These are phyloP conservation scores for Ceratobasidium sp. DNA, from an alignment of 1,284 basidiomycete genomes.

Conservation along the genomic window DNA sequence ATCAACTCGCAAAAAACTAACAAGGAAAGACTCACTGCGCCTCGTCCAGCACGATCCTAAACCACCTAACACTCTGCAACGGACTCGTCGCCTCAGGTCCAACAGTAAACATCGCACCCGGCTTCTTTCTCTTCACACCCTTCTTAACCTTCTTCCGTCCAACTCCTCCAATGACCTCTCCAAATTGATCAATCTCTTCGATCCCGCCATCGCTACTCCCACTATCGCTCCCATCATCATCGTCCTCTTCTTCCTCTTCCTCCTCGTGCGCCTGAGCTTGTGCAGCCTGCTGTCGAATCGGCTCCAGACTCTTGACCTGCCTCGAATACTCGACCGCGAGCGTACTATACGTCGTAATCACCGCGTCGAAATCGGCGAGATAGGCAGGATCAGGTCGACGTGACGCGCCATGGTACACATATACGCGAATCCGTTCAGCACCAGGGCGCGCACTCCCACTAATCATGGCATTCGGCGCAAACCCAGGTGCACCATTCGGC, in stretches of 20 bases:
- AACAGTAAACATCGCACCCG: conserved; percentile 48
- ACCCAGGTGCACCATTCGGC: conserved; percentile 44
- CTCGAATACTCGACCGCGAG: conserved; percentile 95
- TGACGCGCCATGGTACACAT: conserved; percentile 95
- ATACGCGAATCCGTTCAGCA: conserved; percentile 67
- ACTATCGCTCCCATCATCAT: conserved; percentile 77
- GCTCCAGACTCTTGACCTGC: conserved; percentile 76
- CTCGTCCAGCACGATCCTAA: conserved; percentile 96
- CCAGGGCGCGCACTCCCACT: conserved; percentile 38
- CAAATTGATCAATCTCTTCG: conserved; percentile 76
- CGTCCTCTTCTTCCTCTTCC: conserved; percentile 56
- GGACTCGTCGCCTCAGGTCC: conserved; percentile 79
- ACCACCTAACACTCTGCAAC: conserved; percentile 97
- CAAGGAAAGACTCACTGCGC: conserved; percentile 81
- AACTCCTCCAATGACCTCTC: conserved; percentile 69
- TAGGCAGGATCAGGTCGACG: conserved; percentile 87
- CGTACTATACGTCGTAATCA: conserved; percentile 97
- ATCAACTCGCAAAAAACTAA: conserved; percentile 17
- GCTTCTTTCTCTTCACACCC: conserved; percentile 60
- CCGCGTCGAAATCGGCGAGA: conserved; percentile 94
- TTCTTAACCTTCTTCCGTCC: conserved; percentile 77
- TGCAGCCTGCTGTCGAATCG: conserved; percentile 42
- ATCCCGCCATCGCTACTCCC: conserved; percentile 63
- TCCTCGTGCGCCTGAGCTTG: conserved; percentile 54
- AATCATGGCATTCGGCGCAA: conserved; percentile 35